Evolutionary conservation across 208 protist species (phyloP), one percentile per base, ranked within the genome.

Genomic region (Acanthamoeba castellanii): DNA sequence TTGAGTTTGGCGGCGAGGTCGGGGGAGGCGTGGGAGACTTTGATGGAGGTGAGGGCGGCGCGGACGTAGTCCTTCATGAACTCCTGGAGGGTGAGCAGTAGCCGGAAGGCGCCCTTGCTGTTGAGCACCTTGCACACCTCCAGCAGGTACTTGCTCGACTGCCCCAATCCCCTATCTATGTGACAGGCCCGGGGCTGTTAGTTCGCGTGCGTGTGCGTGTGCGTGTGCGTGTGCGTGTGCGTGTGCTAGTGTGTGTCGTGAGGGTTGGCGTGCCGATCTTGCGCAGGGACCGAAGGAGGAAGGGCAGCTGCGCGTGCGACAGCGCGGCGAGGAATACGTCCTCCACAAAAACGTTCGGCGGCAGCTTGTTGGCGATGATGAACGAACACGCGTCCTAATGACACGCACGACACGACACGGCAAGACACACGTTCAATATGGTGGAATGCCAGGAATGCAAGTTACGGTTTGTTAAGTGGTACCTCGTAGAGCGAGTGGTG

Each of bases 31-130:
- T 96, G 30, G 57, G 92, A 96, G 20, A 97, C 93, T n/a, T 96
- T 96, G 50, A 97, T 93, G 50, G 66, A 96, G 9, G 96, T 97
- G 11, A 97, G 93, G 42, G 85, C 96, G 5, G 96, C 96, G 30
- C 96, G 50, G n/a, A 95, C 88, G 37, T 96, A 64, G 57, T 97
- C 96, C 34, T 64, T 37, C 96, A 97, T 97, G 74, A 91, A 96
- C 4, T 94, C 22, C 72, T 97, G 96, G 18, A 97, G 81, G 20
- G 94, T 92, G 32, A 96, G 76, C 2, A 97, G 34, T 18, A 96
- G 37, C 30, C 50, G 42, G 50, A 96, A 97, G 27, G 34, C 55
- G 37, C 92, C 90, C n/a, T 61, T 64, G 61, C 81, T 82, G 50
- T 97, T 97, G 55, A 97, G 74, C 52, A 94, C 81, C 70, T 96